Evolutionary conservation across 1,284 basidiomycete species (phyloP).

Genomic region (Sanguinoderma infundibulare): DNA sequence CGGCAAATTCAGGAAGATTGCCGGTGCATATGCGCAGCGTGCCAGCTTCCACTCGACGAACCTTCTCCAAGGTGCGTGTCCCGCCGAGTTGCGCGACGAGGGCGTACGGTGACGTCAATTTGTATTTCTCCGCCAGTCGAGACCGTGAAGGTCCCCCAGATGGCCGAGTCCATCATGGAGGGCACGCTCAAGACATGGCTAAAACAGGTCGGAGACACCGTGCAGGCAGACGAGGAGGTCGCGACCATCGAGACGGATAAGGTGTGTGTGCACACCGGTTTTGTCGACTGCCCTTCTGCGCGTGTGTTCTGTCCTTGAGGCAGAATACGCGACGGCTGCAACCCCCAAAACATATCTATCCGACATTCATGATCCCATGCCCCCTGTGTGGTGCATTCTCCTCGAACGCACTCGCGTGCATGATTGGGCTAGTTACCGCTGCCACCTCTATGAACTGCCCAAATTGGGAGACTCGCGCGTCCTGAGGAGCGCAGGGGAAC

Average conservation of each 20-base stretch:
- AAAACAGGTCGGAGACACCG: conserved; percentile 93
- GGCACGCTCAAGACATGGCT: conserved; percentile 96
- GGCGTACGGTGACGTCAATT: conserved; percentile 19
- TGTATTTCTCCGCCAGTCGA: conserved; percentile 54
- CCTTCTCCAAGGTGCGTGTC: conserved; percentile 64
- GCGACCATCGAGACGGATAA: conserved; percentile 99
- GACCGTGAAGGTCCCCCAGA: conserved; percentile 96
- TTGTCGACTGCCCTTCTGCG: too few species aligned
- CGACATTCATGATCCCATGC: not conserved
- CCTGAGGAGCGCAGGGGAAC: not conserved
- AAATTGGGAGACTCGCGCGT: not conserved
- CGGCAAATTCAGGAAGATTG: conserved; percentile 46
- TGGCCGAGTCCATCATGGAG: conserved; percentile 99
- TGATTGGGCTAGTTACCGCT: not conserved
- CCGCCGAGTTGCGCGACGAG: not conserved
- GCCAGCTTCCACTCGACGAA: conserved; percentile 72
- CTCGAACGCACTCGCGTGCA: not conserved
- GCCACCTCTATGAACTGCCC: not conserved
- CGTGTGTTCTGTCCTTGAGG: not conserved
- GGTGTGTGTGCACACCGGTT: conserved; percentile 54
- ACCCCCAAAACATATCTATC: not conserved
- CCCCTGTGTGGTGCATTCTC: not conserved
- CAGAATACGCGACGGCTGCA: not conserved
- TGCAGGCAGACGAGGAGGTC: conserved; percentile 93
- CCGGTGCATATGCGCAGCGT: conserved; percentile 49